Conservation (phyloP, 306 rosid species). For the Heteromeles arbutifolia region DNA sequence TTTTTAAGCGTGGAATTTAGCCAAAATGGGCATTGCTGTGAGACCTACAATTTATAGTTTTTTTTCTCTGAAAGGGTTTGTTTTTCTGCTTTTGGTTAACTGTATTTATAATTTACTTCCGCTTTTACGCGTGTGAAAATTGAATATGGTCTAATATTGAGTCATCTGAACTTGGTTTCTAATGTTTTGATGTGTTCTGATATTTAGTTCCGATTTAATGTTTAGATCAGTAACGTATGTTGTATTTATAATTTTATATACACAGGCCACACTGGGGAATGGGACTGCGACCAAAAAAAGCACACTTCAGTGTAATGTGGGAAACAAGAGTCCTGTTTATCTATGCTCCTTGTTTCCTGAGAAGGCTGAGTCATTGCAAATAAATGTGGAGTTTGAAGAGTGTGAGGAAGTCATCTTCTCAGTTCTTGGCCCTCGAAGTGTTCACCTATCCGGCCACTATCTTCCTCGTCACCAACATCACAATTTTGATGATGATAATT, state of each 20-base stretch:
- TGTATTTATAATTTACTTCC: not conserved
- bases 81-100: not conserved
- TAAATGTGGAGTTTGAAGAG: slow-evolving; percentile 81
- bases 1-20: no score
- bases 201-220: not conserved
- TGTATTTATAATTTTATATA: not conserved
- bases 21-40: no score
- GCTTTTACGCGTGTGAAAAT: not conserved
- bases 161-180: not conserved
- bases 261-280: slow-evolving; percentile 65
- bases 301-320: slow-evolving; percentile 82
- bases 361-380: slow-evolving; percentile 62
- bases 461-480: slow-evolving; percentile 16
- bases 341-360: slow-evolving; percentile 70
- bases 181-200: no score
- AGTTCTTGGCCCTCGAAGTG: slow-evolving; percentile 76
- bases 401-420: slow-evolving; percentile 68
- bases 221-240: not conserved
- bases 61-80: no score
- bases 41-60: no score
- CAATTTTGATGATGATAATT: slow-evolving; percentile 23
- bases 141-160: not conserved
- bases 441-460: slow-evolving; percentile 77
- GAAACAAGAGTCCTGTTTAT: slow-evolving; percentile 69
- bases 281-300: slow-evolving; percentile 57